Evolutionary conservation across 768 basidiomycete genomes (phyloP), one percentile per base, ranked within the genome.

Genomic region (Tricholoma sp.): DNA sequence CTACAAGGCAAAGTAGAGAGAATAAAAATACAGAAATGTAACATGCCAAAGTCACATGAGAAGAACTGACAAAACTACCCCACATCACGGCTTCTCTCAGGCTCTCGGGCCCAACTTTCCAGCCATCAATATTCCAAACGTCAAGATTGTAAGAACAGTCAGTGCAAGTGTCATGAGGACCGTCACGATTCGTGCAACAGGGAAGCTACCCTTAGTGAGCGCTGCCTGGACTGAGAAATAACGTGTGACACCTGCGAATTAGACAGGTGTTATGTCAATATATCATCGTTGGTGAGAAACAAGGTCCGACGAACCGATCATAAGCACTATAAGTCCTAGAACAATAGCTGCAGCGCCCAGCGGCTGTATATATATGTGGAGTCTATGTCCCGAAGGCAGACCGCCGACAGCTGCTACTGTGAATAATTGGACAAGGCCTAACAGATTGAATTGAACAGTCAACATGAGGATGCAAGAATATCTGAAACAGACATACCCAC

Each of bases 401-500:
- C 37, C 52, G 27, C 56, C 45, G 21, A 59, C 58, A 12, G 61
- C 61, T 41, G 64, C 61, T 1, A 59, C 52, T 16, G 64, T 64
- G 43, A 64, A 67, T 4, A 67, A 39, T 31, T 67, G 66, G 10
- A 67, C 64, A 16, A 67, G 60, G 18, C 63, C 66, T 65, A 24
- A 0, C 19, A 46, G 24, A 31, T 32, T 4, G 8, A 50, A 43
- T 46, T 4, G 19, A 43, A 7, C 22, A 46, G 14, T 46, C 22
- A 46, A 46, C 12, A 24, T 46, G 1, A 18, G 47, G 16, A 50
- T 18, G n/a, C 8, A 29, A 50, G 5, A 12, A 29, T 5, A 8
- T 14, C 35, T 21, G 46, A 18, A 54, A 11, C 16, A 18, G 35
- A 11, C 29, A 50, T 21, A 62, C 66, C 80, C 47, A 83, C 78